These are phyloP conservation scores for Annulohypoxylon truncatum DNA, from an alignment of 2,329 filamentous ascomycete species.

Conservation along the genomic window DNA sequence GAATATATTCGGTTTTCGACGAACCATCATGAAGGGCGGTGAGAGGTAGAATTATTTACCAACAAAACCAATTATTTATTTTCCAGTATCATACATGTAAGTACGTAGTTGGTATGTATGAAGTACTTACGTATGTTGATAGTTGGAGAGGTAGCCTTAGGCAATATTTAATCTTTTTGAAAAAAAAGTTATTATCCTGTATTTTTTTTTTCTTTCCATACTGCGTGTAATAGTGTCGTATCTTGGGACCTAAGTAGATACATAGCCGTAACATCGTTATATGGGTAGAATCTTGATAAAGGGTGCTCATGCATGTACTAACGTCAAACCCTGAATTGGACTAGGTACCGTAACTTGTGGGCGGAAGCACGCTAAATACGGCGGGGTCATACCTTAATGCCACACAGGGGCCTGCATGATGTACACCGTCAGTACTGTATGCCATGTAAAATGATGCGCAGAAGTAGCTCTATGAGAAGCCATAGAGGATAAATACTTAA, in stretches of 20 bases:
- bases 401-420: neutral
- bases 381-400: slow-evolving; percentile 9
- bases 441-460: neutral
- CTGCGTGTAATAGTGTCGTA: slow-evolving; percentile 32
- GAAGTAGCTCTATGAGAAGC: neutral
- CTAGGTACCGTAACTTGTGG: slow-evolving; percentile 6
- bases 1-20: neutral
- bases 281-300: neutral
- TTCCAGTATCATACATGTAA: neutral
- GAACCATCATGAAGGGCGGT: slow-evolving; percentile 27
- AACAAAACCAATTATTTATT: slow-evolving; percentile 1
- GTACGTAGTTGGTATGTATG: too few relatives aligned
- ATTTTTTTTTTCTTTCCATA: neutral
- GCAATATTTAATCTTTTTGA: too few relatives aligned
- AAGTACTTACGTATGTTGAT: too few relatives aligned
- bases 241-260: neutral
- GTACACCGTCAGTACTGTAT: neutral
- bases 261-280: neutral
- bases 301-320: neutral
- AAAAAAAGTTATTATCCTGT: neutral
- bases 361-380: slow-evolving; percentile 17
- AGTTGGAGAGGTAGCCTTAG: too few relatives aligned
- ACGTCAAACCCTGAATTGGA: slow-evolving; percentile 13
- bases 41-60: slow-evolving; percentile 11
- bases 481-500: neutral